Base-by-base conservation (phyloP, 2,329 filamentous ascomycete genomes). In the Exutisphaerella laricina region DNA sequence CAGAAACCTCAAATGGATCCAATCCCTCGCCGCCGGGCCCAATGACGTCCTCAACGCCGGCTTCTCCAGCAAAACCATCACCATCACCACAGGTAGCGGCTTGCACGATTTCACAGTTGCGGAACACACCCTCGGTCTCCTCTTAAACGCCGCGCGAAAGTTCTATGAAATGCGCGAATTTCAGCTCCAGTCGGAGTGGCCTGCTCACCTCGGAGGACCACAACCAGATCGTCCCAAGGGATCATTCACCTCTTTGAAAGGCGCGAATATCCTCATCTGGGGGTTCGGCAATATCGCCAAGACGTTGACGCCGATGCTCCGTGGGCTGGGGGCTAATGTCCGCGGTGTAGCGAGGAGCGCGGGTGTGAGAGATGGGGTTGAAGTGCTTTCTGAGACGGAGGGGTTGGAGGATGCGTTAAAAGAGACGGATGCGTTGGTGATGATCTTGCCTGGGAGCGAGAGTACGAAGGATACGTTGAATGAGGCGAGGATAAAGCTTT, bases 251-350 rank as follows among this genome's bases (percentile, higher is more conserved):
- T 77, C 77, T 6, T 68, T 83, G 51, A 70, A 76, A 28, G 75
- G 75, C 46, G 77, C 79, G 4, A 70, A 70, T 51, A 67, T 82
- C 3, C 63, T 77, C 22, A 68, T 82, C 55, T 82, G 79, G 79
- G 79, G 79, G 8, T 82, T 78, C 55, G 79, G 79, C 43, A 83
- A 82, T 62, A 82, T 83, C 39, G 79, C 77, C 22, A 79, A 80
- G 68, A 69, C 68, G 1, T 71, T 82, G 26, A 67, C 73, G 4
- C 78, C 79, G 16, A 69, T 70, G 53, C 66, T 82, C 3, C 63
- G 67, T 5, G 68, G 66, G 1, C 69, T 79, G 28, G 80, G 80
- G 17, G 75, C 80, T 8, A 66, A 68, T 1, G 79, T 84, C 12
- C 67, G 61, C 25, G 80, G 80, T 39, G 60, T 84, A 1, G 80